phyloP scores from a whole-genome alignment of 2,329 filamentous ascomycete genomes.

The Paramyrothecium roridum region DNA sequence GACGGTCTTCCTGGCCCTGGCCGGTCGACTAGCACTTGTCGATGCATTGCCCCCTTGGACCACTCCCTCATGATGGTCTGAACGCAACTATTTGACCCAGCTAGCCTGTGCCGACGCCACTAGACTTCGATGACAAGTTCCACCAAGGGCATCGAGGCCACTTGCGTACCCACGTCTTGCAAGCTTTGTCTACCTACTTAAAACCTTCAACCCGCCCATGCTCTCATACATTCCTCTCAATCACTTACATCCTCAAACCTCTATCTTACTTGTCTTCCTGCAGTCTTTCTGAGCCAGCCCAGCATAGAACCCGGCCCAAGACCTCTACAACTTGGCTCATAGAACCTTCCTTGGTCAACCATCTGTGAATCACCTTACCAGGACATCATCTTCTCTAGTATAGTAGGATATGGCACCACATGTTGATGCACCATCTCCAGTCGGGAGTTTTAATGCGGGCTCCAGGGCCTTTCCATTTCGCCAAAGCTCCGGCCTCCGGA shows the following conservation, averaged over 20 bases:
- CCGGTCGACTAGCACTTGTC: neutral
- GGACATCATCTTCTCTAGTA: too few species aligned
- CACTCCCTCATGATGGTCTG: neutral
- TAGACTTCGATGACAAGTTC: neutral
- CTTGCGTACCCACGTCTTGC: too few species aligned
- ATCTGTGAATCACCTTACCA: too few species aligned
- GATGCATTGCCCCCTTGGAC: neutral
- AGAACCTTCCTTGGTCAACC: too few species aligned
- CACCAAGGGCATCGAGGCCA: too few species aligned
- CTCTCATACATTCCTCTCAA: too few species aligned
- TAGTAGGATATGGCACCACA: neutral
- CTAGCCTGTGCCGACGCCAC: neutral
- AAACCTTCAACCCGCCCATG: neutral
- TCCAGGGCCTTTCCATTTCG: conserved; percentile 34
- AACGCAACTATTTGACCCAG: neutral
- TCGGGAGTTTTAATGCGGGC: conserved; percentile 11
- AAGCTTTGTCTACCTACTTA: neutral
- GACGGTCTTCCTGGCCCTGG: neutral
- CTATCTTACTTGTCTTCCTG: too few species aligned
- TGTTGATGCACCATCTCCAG: conserved; percentile 16
- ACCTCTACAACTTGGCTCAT: too few species aligned
- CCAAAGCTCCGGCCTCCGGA: conserved; percentile 24
- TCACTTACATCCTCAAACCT: too few species aligned
- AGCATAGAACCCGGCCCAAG: too few species aligned
- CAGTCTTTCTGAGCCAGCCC: too few species aligned